phyloP scores from a whole-genome alignment of 108 stramenopile species.

The Cyclotella choctawhatcheeana region DNA sequence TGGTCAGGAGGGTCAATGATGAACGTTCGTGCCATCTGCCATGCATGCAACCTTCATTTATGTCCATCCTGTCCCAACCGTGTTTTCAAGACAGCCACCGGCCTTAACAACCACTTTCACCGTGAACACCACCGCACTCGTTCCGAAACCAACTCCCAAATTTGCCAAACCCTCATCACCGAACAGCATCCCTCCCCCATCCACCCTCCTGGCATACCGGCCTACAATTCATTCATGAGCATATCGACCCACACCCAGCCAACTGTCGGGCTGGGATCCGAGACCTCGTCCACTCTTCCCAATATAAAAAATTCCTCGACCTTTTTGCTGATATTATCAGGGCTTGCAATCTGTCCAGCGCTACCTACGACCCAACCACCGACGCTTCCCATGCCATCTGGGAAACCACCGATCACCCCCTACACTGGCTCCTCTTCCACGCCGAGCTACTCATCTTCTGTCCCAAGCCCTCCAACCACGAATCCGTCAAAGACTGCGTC shows the following conservation, averaged over 20 bases:
- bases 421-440: background rate
- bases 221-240: background rate
- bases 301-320: background rate
- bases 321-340: background rate
- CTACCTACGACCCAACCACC: background rate
- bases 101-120: background rate
- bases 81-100: background rate
- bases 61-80: background rate
- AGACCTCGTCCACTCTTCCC: background rate
- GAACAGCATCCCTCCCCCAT: background rate
- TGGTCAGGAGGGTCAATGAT: too few species aligned
- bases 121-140: background rate
- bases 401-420: background rate
- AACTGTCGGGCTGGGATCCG: background rate
- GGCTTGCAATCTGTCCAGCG: background rate
- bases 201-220: background rate
- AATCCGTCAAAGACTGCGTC: background rate
- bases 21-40: too few species aligned
- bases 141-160: background rate
- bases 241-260: background rate
- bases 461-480: background rate
- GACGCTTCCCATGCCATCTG: background rate
- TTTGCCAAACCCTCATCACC: background rate
- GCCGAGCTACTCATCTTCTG: conserved; percentile 6
- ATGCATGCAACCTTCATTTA: background rate